phyloP scores from a whole-genome alignment of 768 basidiomycete species.

The Suillus paluster region DNA sequence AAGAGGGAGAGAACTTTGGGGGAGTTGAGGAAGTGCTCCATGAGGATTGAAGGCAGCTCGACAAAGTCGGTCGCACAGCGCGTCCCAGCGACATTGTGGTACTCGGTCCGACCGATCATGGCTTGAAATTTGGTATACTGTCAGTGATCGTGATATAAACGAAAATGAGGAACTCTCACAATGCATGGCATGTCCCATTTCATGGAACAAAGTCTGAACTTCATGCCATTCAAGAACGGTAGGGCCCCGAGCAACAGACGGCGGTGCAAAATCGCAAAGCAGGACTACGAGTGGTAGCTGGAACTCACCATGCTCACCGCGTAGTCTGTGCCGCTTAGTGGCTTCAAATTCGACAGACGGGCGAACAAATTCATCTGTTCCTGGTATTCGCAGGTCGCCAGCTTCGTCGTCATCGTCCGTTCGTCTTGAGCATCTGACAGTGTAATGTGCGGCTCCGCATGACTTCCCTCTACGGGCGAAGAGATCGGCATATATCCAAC shows the following conservation, averaged over 20 bases:
- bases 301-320: constrained; percentile 69
- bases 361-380: constrained; percentile 43
- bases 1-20: constrained; percentile 83
- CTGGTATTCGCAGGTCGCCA: constrained; percentile 56
- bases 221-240: constrained; percentile 90
- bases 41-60: constrained; percentile 95
- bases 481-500: constrained; percentile 94
- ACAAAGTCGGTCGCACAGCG: constrained; percentile 99
- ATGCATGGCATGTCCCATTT: constrained; percentile 99
- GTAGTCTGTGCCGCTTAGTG: constrained; percentile 60
- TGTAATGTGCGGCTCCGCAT: constrained; percentile 95
- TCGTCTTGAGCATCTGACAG: constrained; percentile 91
- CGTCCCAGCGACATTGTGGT: constrained; percentile 97
- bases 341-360: constrained; percentile 68
- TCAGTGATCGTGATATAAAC: constrained; percentile 9
- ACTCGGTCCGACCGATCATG: constrained; percentile 97
- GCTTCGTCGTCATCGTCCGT: constrained; percentile 88
- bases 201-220: constrained; percentile 93
- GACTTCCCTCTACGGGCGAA: constrained; percentile 86
- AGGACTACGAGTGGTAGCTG: constrained; percentile 93
- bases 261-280: constrained; percentile 81
- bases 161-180: constrained; percentile 60
- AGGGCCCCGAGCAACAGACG: constrained; percentile 62
- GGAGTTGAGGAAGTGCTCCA: constrained; percentile 96
- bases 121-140: constrained; percentile 50